These are phyloP conservation scores for Helotiales sp. DNA, from an alignment of 2,329 filamentous ascomycete species.

Conservation along the genomic window DNA sequence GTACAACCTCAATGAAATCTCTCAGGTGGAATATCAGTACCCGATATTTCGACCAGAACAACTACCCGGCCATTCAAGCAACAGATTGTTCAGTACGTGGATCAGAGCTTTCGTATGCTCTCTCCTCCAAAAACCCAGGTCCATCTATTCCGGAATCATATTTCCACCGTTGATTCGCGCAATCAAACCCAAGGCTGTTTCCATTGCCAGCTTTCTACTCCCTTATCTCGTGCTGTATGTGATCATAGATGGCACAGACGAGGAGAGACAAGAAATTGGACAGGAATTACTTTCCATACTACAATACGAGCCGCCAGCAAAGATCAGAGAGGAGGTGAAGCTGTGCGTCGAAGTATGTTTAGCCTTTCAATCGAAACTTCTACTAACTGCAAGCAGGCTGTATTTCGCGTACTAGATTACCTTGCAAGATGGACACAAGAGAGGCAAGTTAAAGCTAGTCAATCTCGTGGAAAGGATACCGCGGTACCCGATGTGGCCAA, in stretches of 20 bases:
- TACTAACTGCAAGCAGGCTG: constrained; percentile 57
- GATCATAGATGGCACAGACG: constrained; percentile 67
- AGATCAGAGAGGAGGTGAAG: constrained; percentile 74
- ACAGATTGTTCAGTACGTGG: constrained; percentile 75
- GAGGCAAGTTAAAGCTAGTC: constrained; percentile 39
- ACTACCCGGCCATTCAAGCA: constrained; percentile 49
- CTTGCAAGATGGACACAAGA: constrained; percentile 85
- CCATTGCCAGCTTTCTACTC: constrained; percentile 83
- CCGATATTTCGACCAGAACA: constrained; percentile 60
- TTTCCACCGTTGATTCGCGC: constrained; percentile 82
- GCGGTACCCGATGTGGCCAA: constrained; percentile 47
- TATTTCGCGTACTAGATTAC: constrained; percentile 91
- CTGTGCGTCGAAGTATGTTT: constrained; percentile 76
- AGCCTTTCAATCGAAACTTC: background rate
- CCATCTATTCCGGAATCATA: constrained; percentile 70
- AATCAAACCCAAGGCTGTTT: constrained; percentile 81
- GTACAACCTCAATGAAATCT: constrained; percentile 70
- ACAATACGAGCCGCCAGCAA: constrained; percentile 51
- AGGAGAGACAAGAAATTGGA: constrained; percentile 65
- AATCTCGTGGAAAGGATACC: constrained; percentile 40
- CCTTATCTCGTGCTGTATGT: constrained; percentile 86
- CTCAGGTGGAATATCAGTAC: constrained; percentile 58
- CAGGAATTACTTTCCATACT: constrained; percentile 75
- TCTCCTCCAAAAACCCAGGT: constrained; percentile 76
- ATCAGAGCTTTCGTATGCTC: constrained; percentile 78